Conservation (phyloP, 2,329 filamentous ascomycete species). For the Canariomyces notabilis region DNA sequence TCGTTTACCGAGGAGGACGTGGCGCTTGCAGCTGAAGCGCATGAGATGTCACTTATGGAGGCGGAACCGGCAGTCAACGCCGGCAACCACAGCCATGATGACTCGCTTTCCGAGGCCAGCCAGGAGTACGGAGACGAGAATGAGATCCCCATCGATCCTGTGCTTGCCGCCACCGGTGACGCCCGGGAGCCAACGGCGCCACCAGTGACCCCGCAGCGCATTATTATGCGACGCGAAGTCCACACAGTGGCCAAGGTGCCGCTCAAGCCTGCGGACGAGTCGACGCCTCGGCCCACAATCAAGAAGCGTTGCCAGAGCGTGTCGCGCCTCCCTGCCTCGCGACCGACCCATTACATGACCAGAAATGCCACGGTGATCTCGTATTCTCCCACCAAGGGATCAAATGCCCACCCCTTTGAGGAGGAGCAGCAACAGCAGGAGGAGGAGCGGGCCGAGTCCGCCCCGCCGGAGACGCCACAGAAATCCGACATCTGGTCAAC, state of each 20-base stretch:
- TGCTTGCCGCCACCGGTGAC: conserved; percentile 31
- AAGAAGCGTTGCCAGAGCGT: conserved; percentile 49
- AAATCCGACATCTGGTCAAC: conserved; percentile 50
- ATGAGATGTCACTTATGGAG: conserved; percentile 55
- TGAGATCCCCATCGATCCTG: conserved; percentile 50
- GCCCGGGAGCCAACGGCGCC: conserved; percentile 28
- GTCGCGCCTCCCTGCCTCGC: conserved; percentile 42
- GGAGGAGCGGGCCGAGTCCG: conserved; percentile 21
- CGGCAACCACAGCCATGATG: conserved; percentile 35
- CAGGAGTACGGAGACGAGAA: conserved; percentile 67
- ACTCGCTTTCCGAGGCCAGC: conserved; percentile 54
- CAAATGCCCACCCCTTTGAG: conserved; percentile 10
- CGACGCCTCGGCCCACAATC: conserved; percentile 40
- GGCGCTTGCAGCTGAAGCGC: conserved; percentile 52
- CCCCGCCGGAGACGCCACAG: conserved; percentile 39
- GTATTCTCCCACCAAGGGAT: conserved; percentile 45
- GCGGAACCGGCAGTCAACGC: conserved; percentile 31
- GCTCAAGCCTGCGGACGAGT: conserved; percentile 61
- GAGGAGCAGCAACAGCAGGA: conserved; percentile 14
- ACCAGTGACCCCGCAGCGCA: conserved; percentile 54
- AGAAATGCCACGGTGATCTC: conserved; percentile 51
- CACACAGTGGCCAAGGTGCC: conserved; percentile 75
- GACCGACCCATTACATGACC: conserved; percentile 37
- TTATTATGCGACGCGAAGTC: conserved; percentile 50
- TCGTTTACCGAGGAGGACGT: conserved; percentile 52